Percentiles rank a stretch among this genome's conserved stretches.
These are phyloP conservation scores for Isabelozyma heimii DNA, from an alignment of 805 yeast genomes.

Conservation along the genomic window DNA sequence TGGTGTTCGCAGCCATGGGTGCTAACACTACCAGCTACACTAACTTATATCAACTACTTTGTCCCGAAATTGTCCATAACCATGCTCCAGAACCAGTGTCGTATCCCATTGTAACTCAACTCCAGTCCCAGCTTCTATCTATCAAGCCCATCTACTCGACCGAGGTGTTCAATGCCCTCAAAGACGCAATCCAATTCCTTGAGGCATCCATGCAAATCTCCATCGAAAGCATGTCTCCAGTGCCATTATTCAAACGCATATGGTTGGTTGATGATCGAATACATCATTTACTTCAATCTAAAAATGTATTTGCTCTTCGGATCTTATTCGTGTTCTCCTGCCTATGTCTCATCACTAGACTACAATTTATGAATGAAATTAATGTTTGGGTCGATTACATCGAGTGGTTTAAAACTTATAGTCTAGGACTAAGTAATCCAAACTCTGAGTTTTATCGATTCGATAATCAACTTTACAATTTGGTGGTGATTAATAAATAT, in stretches of 20 bases:
- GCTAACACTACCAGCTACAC: background rate
- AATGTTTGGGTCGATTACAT: background rate
- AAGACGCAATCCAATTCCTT: background rate
- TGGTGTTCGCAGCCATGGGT: slow-evolving; percentile 1
- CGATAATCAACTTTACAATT: background rate
- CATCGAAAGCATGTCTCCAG: background rate
- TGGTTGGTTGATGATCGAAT: background rate
- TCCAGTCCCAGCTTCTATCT: background rate
- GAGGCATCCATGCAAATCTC: background rate
- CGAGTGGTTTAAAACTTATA: background rate
- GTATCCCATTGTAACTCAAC: background rate
- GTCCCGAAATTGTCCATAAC: background rate
- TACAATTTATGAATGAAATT: slow-evolving; percentile 1
- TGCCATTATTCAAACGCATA: background rate
- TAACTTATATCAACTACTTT: background rate
- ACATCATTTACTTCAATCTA: background rate
- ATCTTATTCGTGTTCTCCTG: background rate
- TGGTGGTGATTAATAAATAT: background rate
- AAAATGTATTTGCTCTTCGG: background rate
- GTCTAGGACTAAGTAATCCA: background rate
- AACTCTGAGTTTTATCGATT: background rate
- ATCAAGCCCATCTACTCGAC: background rate
- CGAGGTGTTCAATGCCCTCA: background rate
- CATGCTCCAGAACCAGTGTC: background rate
- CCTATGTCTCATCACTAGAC: background rate